These are phyloP conservation scores for Peniophora sp. DNA, from an alignment of 1,284 basidiomycete genomes.

Conservation along the genomic window DNA sequence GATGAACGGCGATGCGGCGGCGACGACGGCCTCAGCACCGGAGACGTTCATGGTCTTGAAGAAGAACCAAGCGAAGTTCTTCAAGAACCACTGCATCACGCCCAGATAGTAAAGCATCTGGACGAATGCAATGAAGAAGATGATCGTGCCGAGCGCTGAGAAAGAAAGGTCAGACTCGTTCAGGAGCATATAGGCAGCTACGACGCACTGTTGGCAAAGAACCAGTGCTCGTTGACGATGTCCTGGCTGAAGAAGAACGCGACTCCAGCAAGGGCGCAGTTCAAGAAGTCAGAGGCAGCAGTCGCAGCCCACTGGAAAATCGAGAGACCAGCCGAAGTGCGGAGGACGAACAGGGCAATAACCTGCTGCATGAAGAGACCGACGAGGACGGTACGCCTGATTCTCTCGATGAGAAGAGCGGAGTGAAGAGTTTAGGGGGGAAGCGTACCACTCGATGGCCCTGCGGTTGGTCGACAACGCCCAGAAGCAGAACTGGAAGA, in stretches of 20 bases:
- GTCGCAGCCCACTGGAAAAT: slow-evolving; percentile 78
- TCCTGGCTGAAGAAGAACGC: slow-evolving; percentile 72
- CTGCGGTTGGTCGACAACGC: slow-evolving; percentile 50
- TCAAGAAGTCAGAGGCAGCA: slow-evolving; percentile 67
- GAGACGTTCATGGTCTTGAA: slow-evolving; percentile 83
- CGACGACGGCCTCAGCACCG: slow-evolving; percentile 88
- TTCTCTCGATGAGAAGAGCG: slow-evolving; percentile 8
- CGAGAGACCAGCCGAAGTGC: slow-evolving; percentile 69
- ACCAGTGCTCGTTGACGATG: slow-evolving; percentile 60
- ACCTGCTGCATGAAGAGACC: slow-evolving; percentile 80
- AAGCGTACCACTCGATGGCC: slow-evolving; percentile 57
- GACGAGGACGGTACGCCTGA: slow-evolving; percentile 74
- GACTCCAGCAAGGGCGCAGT: slow-evolving; percentile 55
- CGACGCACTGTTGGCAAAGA: slow-evolving; percentile 70
- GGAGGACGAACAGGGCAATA: slow-evolving; percentile 82
- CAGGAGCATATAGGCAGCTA: not conserved
- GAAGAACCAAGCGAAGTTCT: slow-evolving; percentile 72
- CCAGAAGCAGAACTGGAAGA: slow-evolving; percentile 74
- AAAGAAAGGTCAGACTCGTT: slow-evolving; percentile 6
- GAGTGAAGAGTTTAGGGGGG: slow-evolving; percentile 1
- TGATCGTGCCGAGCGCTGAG: slow-evolving; percentile 59
- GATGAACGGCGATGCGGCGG: slow-evolving; percentile 86
- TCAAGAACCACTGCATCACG: slow-evolving; percentile 2
- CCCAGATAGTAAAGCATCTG: slow-evolving; percentile 76
- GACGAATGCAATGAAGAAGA: slow-evolving; percentile 84